These are phyloP conservation scores for Meyerozyma sp. DNA, from an alignment of 1,139 yeast species.

Conservation along the genomic window DNA sequence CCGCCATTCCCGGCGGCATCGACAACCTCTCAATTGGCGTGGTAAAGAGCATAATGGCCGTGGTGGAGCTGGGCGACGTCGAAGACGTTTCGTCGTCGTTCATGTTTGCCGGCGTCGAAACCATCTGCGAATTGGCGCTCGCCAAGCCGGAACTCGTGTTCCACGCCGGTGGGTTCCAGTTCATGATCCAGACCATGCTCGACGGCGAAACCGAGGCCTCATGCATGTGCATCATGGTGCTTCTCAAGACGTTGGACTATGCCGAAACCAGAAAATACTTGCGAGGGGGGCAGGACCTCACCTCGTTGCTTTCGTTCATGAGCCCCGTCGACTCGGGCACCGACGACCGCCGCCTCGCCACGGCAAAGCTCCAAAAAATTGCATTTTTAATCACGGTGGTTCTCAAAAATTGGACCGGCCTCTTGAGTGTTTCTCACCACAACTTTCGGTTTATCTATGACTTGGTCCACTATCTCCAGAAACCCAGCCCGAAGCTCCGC, in stretches of 20 bases:
- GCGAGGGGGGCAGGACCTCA: slow-evolving; percentile 60
- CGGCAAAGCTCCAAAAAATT: slow-evolving; percentile 55
- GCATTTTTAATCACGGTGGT: slow-evolving; percentile 57
- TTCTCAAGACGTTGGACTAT: slow-evolving; percentile 55
- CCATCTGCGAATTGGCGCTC: slow-evolving; percentile 66
- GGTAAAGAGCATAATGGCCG: slow-evolving; percentile 64
- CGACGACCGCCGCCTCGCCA: neutral
- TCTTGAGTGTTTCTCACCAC: slow-evolving; percentile 59
- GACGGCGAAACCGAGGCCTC: slow-evolving; percentile 63
- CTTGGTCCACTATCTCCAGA: slow-evolving; percentile 56
- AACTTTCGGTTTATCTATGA: slow-evolving; percentile 53
- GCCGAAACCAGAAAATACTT: slow-evolving; percentile 54
- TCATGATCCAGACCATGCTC: slow-evolving; percentile 51
- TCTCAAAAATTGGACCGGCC: slow-evolving; percentile 73
- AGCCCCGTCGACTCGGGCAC: slow-evolving; percentile 11
- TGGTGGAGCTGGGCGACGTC: slow-evolving; percentile 30
- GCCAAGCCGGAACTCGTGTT: slow-evolving; percentile 56
- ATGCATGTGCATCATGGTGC: slow-evolving; percentile 47
- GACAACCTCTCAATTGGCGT: slow-evolving; percentile 59
- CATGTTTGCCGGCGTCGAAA: slow-evolving; percentile 48
- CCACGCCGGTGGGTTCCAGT: slow-evolving; percentile 61
- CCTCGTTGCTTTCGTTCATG: slow-evolving; percentile 60
- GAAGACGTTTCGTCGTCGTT: neutral
- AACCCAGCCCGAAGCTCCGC: slow-evolving; percentile 52
- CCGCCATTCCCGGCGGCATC: slow-evolving; percentile 54